Conservation (phyloP, 176 grass and related monocot genomes). For the Hordeum marinum region DNA sequence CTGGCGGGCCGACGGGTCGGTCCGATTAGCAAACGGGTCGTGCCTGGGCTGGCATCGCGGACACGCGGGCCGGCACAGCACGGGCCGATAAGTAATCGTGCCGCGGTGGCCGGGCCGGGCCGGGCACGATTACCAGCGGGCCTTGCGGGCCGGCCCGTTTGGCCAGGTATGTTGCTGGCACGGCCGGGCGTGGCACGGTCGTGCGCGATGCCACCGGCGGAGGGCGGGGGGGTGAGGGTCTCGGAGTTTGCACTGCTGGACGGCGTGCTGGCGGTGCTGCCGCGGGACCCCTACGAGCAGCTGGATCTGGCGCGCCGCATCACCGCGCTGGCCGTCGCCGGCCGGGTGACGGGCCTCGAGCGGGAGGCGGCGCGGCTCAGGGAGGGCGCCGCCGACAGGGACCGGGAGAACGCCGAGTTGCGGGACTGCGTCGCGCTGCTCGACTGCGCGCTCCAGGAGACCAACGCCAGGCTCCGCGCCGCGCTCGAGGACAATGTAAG, state of each 20-base stretch:
- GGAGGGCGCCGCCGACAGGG: constrained; percentile 49
- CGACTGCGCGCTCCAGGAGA: constrained; percentile 64
- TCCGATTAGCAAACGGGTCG: too few relatives aligned
- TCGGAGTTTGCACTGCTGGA: constrained; percentile 54
- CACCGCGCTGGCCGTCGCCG: constrained; percentile 79
- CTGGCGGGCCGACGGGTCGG: too few relatives aligned
- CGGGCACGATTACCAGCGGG: too few relatives aligned
- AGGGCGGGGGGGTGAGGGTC: background rate
- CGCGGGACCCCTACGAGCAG: constrained; percentile 76
- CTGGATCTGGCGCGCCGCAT: constrained; percentile 92
- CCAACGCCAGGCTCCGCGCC: constrained; percentile 56
- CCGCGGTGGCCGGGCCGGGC: too few relatives aligned
- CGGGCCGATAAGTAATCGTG: too few relatives aligned
- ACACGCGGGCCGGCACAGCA: too few relatives aligned
- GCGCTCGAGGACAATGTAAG: constrained; percentile 92
- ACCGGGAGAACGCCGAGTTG: constrained; percentile 54
- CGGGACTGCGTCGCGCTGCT: constrained; percentile 65
- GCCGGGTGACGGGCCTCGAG: constrained; percentile 67
- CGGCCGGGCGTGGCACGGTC: too few relatives aligned
- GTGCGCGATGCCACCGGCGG: constrained; percentile 34
- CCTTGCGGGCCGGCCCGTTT: too few relatives aligned
- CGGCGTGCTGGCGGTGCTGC: constrained; percentile 74
- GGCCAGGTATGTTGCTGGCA: too few relatives aligned
- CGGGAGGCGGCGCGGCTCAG: constrained; percentile 59
- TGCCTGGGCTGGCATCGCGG: too few relatives aligned